A percentile compares a stretch with the other conserved stretches of the same genome.
These are phyloP conservation scores for Suhomyces prunicola DNA, from an alignment of 805 yeast genomes.

Conservation along the genomic window DNA sequence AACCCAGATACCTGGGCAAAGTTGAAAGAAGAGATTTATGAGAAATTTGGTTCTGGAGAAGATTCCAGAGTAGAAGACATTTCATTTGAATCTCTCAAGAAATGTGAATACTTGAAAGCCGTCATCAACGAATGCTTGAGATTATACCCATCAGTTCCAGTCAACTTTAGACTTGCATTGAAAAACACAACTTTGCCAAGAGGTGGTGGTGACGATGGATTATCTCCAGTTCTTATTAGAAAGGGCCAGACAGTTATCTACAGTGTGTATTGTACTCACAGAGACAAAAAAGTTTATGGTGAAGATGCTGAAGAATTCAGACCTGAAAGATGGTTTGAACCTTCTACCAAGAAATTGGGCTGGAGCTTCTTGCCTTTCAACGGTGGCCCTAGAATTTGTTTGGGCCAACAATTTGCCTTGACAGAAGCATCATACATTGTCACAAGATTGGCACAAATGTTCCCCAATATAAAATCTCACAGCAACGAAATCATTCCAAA, in stretches of 20 bases:
- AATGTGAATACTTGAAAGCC: slow-evolving; percentile 44
- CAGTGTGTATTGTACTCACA: slow-evolving; percentile 19
- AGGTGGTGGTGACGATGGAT: slow-evolving; percentile 43
- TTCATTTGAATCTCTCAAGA: slow-evolving; percentile 49
- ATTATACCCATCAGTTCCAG: slow-evolving; percentile 51
- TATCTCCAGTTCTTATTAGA: slow-evolving; percentile 20
- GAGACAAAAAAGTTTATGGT: slow-evolving; percentile 24
- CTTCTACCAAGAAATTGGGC: slow-evolving; percentile 25
- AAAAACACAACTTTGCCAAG: slow-evolving; percentile 47
- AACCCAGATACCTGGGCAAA: slow-evolving; percentile 36
- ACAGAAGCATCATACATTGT: slow-evolving; percentile 34
- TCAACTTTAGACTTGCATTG: slow-evolving; percentile 44
- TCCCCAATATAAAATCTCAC: slow-evolving; percentile 20
- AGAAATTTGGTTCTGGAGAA: slow-evolving; percentile 31
- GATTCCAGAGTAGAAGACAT: slow-evolving; percentile 34
- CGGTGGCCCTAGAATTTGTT: slow-evolving; percentile 38
- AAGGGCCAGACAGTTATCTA: slow-evolving; percentile 22
- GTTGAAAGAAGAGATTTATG: slow-evolving; percentile 36
- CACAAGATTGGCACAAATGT: slow-evolving; percentile 27
- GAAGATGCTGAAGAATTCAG: slow-evolving; percentile 31
- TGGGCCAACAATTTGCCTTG: slow-evolving; percentile 40
- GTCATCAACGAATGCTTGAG: slow-evolving; percentile 49
- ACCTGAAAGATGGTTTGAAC: slow-evolving; percentile 38
- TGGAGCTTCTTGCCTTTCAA: slow-evolving; percentile 38
- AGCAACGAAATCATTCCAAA: slow-evolving; percentile 9